phyloP scores from a whole-genome alignment of 768 basidiomycete genomes.

The Russula abietina region DNA sequence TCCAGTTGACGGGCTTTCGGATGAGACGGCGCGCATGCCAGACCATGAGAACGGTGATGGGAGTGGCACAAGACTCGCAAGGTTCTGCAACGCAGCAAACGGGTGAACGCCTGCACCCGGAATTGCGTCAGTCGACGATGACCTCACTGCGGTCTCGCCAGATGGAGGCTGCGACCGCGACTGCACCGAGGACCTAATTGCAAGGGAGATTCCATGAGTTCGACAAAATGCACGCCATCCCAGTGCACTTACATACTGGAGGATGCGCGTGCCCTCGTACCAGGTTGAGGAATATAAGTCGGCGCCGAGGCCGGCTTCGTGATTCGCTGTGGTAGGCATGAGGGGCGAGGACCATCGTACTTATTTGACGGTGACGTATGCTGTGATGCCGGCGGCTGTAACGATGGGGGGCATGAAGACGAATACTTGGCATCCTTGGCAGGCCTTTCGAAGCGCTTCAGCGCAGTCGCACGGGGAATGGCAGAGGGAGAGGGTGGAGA shows the following conservation, averaged over 20 bases:
- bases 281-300: conserved; percentile 31
- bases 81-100: conserved; percentile 45
- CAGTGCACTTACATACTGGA: conserved; percentile 35
- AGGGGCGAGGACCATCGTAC: conserved; percentile 42
- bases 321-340: conserved; percentile 59
- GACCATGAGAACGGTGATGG: conserved; percentile 41
- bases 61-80: conserved; percentile 54
- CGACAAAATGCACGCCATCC: not conserved
- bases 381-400: conserved; percentile 33
- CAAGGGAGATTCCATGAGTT: not conserved
- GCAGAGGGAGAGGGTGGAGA: conserved; percentile 40
- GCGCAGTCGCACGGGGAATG: conserved; percentile 43
- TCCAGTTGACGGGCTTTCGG: not conserved
- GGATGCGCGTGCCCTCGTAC: conserved; percentile 39
- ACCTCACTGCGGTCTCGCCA: conserved; percentile 29
- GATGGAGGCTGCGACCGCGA: conserved; percentile 24
- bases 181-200: not conserved
- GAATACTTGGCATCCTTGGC: conserved; percentile 24
- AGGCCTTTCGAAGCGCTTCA: conserved; percentile 33
- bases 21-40: not conserved
- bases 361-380: conserved; percentile 50
- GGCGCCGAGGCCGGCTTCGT: conserved; percentile 26
- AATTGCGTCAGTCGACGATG: not conserved
- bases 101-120: not conserved
- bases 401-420: conserved; percentile 29